A percentile compares a stretch with the other conserved stretches of the same genome.
These are phyloP conservation scores for Pseudozyma pruni DNA, from an alignment of 1,284 basidiomycete genomes.

Conservation along the genomic window DNA sequence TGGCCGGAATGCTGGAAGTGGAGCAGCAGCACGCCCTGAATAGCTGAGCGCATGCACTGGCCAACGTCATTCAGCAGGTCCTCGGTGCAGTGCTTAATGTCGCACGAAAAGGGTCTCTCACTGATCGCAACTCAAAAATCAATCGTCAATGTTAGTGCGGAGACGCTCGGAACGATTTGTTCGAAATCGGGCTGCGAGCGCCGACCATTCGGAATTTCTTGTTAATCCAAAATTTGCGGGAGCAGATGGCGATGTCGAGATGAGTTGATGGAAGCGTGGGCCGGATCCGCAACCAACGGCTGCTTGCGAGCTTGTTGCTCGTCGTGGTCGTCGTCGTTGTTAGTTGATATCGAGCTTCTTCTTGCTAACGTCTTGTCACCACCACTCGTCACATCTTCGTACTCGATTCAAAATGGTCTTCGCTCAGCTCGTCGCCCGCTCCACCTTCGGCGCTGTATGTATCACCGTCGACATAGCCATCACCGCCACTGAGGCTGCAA, in stretches of 20 bases:
- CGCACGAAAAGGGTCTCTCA: conserved; percentile 12
- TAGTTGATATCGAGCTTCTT: not conserved
- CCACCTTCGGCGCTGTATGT: conserved; percentile 50
- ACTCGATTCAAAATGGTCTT: conserved; percentile 34
- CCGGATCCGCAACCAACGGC: conserved; percentile 20
- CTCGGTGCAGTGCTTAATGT: not conserved
- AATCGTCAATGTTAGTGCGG: conserved; percentile 32
- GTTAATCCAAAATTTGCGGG: not conserved
- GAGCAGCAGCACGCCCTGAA: too few species aligned
- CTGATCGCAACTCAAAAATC: not conserved
- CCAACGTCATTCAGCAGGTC: conserved; percentile 39
- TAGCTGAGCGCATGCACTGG: conserved; percentile 24
- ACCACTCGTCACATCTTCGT: not conserved
- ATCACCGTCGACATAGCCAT: conserved; percentile 2
- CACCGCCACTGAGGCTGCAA: not conserved
- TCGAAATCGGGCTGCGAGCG: not conserved
- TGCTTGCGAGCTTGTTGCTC: conserved; percentile 3
- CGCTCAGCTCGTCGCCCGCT: conserved; percentile 40
- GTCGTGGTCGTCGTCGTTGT: conserved; percentile 5
- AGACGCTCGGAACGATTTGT: conserved; percentile 37
- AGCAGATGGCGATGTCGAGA: conserved; percentile 7
- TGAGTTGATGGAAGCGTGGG: not conserved
- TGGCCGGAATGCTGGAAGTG: conserved; percentile 11
- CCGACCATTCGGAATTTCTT: not conserved
- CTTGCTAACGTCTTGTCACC: conserved; percentile 11